Evolutionary conservation across 2,329 filamentous ascomycete genomes (phyloP).

Genomic region (Alternaria tenuissima): DNA sequence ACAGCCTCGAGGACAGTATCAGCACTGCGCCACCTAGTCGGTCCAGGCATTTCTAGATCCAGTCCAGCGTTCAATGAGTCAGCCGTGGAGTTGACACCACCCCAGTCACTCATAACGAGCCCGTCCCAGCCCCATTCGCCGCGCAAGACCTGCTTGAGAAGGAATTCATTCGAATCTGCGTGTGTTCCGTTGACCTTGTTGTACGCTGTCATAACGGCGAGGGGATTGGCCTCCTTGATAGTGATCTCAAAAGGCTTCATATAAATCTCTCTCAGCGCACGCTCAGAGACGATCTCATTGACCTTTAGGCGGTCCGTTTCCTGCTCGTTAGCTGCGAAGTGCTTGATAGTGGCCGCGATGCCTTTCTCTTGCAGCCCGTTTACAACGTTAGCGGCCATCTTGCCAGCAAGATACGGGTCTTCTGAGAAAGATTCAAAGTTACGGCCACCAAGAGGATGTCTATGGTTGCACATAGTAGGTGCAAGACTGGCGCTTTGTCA

Average conservation of each 20-base stretch:
- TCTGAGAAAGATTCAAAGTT: constrained; percentile 81
- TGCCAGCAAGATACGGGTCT: constrained; percentile 72
- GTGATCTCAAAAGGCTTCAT: constrained; percentile 72
- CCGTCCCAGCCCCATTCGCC: constrained; percentile 77
- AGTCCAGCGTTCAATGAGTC: constrained; percentile 48
- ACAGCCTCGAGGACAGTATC: constrained; percentile 64
- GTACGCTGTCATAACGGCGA: constrained; percentile 77
- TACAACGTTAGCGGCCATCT: constrained; percentile 68
- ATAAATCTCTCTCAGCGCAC: constrained; percentile 66
- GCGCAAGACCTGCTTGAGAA: constrained; percentile 72
- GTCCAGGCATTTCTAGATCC: constrained; percentile 51
- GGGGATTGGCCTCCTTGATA: constrained; percentile 73
- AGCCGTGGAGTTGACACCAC: constrained; percentile 48
- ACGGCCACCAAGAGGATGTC: constrained; percentile 78
- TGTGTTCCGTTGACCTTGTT: constrained; percentile 77
- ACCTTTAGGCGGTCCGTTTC: constrained; percentile 73
- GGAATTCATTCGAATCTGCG: constrained; percentile 69
- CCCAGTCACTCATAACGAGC: constrained; percentile 72
- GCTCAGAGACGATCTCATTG: constrained; percentile 59
- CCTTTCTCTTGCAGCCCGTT: constrained; percentile 70
- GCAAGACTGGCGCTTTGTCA: constrained; percentile 60
- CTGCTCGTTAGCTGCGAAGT: constrained; percentile 73
- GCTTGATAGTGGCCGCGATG: constrained; percentile 76
- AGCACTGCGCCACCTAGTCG: constrained; percentile 72
- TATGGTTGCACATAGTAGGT: constrained; percentile 81